Conservation (phyloP, 2,329 filamentous ascomycete species). For the Plenodomus lindquistii region DNA sequence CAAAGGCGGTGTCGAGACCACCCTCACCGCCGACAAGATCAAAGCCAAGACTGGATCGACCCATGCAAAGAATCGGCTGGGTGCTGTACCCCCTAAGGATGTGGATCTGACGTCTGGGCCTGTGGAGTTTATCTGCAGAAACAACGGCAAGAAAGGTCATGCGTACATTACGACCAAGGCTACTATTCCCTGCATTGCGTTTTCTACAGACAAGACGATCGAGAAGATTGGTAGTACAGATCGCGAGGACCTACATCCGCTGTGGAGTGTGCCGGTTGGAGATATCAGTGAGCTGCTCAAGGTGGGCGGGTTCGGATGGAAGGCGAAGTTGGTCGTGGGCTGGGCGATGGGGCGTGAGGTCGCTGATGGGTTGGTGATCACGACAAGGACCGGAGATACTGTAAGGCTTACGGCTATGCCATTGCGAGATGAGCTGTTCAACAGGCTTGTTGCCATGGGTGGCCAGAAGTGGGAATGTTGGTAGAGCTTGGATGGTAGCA, state of each 20-base stretch:
- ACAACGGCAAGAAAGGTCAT: slow-evolving; percentile 71
- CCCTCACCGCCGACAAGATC: slow-evolving; percentile 70
- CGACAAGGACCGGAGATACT: slow-evolving; percentile 59
- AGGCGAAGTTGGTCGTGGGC: slow-evolving; percentile 78
- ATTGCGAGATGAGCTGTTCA: slow-evolving; percentile 77
- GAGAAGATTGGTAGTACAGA: slow-evolving; percentile 53
- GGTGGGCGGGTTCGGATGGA: slow-evolving; percentile 81
- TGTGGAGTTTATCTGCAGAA: slow-evolving; percentile 74
- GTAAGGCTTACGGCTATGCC: slow-evolving; percentile 72
- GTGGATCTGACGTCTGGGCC: slow-evolving; percentile 63
- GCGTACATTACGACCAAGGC: slow-evolving; percentile 70
- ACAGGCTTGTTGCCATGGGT: slow-evolving; percentile 75
- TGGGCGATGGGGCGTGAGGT: slow-evolving; percentile 77
- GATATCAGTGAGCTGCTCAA: slow-evolving; percentile 78
- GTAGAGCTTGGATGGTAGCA: slow-evolving; percentile 46
- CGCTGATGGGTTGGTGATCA: slow-evolving; percentile 73
- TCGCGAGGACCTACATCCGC: slow-evolving; percentile 57
- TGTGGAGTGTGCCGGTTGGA: slow-evolving; percentile 71
- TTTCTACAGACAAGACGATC: slow-evolving; percentile 59
- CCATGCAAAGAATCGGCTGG: slow-evolving; percentile 71
- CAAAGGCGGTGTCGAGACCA: slow-evolving; percentile 72
- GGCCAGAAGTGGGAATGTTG: slow-evolving; percentile 82
- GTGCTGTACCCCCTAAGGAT: slow-evolving; percentile 62
- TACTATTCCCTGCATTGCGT: slow-evolving; percentile 70
- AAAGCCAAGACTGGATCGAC: slow-evolving; percentile 66